These are phyloP conservation scores for Diaporthe vexans DNA, from an alignment of 2,329 filamentous ascomycete species.

Conservation along the genomic window DNA sequence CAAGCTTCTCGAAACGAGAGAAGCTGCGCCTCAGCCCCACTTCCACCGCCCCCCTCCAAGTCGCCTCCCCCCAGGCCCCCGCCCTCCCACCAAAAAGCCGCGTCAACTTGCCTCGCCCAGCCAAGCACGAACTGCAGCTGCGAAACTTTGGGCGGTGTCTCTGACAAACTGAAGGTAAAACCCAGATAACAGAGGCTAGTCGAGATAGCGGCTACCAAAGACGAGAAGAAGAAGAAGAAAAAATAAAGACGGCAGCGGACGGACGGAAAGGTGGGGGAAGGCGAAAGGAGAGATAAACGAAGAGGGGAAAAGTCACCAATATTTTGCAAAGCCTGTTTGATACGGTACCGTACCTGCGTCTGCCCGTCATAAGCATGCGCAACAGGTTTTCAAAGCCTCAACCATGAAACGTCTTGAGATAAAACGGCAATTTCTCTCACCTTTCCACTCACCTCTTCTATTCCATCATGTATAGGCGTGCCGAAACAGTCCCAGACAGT, in stretches of 20 bases:
- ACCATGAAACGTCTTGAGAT: conserved; percentile 22
- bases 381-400: conserved; percentile 3
- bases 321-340: conserved; percentile 4
- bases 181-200: neutral
- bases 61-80: neutral
- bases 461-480: neutral
- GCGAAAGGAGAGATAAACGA: neutral
- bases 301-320: neutral
- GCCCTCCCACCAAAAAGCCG: conserved; percentile 16
- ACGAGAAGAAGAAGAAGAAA: no score
- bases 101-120: conserved; percentile 18
- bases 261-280: neutral
- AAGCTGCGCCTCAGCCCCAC: conserved; percentile 30
- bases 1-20: conserved; percentile 25
- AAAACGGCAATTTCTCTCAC: conserved; percentile 14
- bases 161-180: neutral
- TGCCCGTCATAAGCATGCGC: conserved; percentile 5
- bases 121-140: conserved; percentile 10
- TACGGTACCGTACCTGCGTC: conserved; percentile 4
- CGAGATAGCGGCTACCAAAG: neutral
- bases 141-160: conserved; percentile 4
- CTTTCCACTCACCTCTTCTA: conserved; percentile 21
- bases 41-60: neutral
- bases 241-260: neutral
- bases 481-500: conserved; percentile 12